These are phyloP conservation scores for Hsuehochloa calcarea DNA, from an alignment of 176 grass and related monocot species.

Conservation along the genomic window DNA sequence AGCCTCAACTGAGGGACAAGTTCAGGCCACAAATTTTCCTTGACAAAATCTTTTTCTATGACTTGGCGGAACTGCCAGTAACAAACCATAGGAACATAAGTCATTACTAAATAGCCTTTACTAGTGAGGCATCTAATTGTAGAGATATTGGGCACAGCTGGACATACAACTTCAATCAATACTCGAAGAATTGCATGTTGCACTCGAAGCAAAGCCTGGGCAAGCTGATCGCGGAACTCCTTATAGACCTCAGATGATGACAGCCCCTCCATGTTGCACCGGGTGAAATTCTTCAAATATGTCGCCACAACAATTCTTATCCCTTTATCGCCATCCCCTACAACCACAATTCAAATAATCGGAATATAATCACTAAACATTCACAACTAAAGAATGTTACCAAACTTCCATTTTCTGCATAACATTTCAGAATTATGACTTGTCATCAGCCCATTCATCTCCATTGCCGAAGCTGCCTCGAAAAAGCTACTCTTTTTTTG, in stretches of 20 bases:
- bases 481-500: neutral
- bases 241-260: conserved; percentile 38
- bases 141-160: neutral
- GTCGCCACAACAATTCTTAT: conserved; percentile 61
- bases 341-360: too few species aligned
- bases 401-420: too few species aligned
- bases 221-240: conserved; percentile 61
- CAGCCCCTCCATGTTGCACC: conserved; percentile 21
- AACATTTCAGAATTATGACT: neutral
- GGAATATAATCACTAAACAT: too few species aligned
- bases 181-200: conserved; percentile 68
- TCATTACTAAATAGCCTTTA: neutral
- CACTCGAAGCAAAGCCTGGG: conserved; percentile 50
- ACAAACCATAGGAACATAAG: conserved; percentile 23
- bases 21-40: conserved; percentile 79
- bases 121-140: neutral
- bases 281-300: conserved; percentile 71
- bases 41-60: conserved; percentile 68
- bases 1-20: conserved; percentile 68
- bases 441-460: neutral
- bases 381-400: too few species aligned
- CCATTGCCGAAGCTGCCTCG: neutral
- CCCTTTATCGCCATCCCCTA: too few species aligned
- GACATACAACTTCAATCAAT: conserved; percentile 73
- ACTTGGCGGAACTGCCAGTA: conserved; percentile 54